Conservation (phyloP, 805 yeast species). For the Cyberlindnera nakhonratchasimensis region DNA sequence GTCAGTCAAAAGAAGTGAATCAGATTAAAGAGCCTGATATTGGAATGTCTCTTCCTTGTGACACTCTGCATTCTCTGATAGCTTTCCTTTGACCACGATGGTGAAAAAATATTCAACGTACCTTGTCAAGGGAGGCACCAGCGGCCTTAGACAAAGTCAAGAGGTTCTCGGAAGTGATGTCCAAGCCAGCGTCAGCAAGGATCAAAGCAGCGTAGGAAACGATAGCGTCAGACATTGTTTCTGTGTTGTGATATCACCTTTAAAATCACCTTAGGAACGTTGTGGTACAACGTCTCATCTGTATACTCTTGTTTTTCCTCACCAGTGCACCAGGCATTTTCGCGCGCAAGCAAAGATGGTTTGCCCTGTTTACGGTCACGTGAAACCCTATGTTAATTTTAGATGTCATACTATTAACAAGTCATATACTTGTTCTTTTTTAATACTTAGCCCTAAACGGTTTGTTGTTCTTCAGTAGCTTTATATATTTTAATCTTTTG, state of each 20-base stretch:
- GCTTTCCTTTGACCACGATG: not conserved
- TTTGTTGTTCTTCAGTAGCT: too few relatives aligned
- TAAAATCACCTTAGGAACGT: not conserved
- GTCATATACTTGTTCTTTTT: not conserved
- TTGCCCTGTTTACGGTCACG: not conserved
- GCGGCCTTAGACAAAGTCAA: constrained; percentile 71
- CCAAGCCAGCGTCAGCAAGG: constrained; percentile 95
- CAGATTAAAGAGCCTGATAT: not conserved
- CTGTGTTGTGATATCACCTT: constrained; percentile 8
- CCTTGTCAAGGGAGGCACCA: constrained; percentile 66
- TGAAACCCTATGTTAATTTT: not conserved
- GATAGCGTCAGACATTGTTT: constrained; percentile 85
- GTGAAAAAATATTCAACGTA: constrained; percentile 20
- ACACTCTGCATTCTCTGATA: not conserved
- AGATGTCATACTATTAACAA: too few relatives aligned
- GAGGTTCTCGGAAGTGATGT: constrained; percentile 82
- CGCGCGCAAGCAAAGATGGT: not conserved
- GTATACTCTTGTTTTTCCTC: constrained; percentile 11
- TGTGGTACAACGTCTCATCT: constrained; percentile 1
- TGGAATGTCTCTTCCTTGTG: not conserved
- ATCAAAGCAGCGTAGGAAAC: constrained; percentile 98
- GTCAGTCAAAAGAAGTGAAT: not conserved
- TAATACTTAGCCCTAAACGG: not conserved
- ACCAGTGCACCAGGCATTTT: not conserved
- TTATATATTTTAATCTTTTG: too few relatives aligned